Evolutionary conservation across 2,329 filamentous ascomycete genomes (phyloP).

Genomic region (Cordyceps javanica): DNA sequence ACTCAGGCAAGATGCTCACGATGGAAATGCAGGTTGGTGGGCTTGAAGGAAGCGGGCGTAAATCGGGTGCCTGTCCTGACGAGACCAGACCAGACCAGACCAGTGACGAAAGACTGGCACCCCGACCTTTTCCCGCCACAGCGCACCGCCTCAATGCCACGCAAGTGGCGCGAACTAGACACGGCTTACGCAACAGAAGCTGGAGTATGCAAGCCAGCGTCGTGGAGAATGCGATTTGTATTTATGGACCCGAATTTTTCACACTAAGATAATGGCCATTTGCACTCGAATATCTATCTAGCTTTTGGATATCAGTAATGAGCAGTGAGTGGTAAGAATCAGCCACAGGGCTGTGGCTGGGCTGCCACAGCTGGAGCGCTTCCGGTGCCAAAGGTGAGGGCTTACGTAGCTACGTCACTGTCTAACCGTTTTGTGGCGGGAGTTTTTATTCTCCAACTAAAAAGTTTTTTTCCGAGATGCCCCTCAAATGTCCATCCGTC

Average conservation of each 20-base stretch:
- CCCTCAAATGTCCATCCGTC: neutral
- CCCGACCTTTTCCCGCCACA: slow-evolving; percentile 13
- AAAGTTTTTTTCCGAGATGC: neutral
- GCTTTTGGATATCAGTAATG: neutral
- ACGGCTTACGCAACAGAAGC: slow-evolving; percentile 7
- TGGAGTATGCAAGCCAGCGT: neutral
- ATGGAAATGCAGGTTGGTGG: slow-evolving; percentile 7
- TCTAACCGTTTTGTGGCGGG: too few relatives aligned
- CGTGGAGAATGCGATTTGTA: neutral
- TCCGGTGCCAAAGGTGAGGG: neutral
- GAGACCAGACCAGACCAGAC: neutral
- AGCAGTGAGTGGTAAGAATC: neutral
- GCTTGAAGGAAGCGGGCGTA: slow-evolving; percentile 6
- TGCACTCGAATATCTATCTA: neutral
- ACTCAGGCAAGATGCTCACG: slow-evolving; percentile 1
- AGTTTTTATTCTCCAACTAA: neutral
- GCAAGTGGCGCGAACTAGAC: slow-evolving; percentile 8
- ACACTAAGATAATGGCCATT: too few relatives aligned
- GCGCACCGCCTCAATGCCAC: slow-evolving; percentile 14
- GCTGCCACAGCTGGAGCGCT: neutral
- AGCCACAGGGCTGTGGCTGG: neutral
- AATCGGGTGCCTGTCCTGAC: slow-evolving; percentile 11
- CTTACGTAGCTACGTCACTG: too few relatives aligned
- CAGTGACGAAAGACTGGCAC: slow-evolving; percentile 12
- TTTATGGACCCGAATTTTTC: neutral